Conservation (phyloP, 129 eudicot genomes). For the Escallonia herrerae region DNA sequence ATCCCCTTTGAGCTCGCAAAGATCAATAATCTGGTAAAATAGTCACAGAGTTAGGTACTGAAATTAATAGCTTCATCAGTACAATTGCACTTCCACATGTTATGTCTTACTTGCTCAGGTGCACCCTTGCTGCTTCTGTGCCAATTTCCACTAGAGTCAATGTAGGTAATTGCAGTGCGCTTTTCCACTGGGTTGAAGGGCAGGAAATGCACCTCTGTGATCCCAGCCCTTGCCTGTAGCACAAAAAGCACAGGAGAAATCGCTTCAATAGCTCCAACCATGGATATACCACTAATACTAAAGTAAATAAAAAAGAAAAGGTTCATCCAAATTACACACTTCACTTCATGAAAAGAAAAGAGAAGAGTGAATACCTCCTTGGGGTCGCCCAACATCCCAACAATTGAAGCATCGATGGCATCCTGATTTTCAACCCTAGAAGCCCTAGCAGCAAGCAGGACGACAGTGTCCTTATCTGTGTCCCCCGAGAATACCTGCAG, state of each 20-base stretch:
- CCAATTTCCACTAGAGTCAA: conserved; percentile 62
- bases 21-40: conserved; percentile 61
- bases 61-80: background rate
- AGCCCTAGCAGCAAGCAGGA: conserved; percentile 75
- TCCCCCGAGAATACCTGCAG: conserved; percentile 43
- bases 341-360: background rate
- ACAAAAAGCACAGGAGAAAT: too few relatives aligned
- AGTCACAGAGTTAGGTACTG: background rate
- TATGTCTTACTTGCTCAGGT: conserved; percentile 71
- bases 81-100: too few relatives aligned
- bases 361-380: conserved; percentile 43
- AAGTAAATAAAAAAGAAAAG: background rate
- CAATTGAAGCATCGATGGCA: conserved; percentile 90
- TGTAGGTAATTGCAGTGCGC: conserved; percentile 90
- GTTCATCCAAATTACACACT: background rate
- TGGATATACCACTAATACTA: too few relatives aligned
- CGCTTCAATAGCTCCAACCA: too few relatives aligned
- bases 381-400: conserved; percentile 63
- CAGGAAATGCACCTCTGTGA: conserved; percentile 80
- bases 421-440: conserved; percentile 90
- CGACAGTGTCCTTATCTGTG: conserved; percentile 44
- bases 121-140: conserved; percentile 92
- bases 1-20: conserved; percentile 65
- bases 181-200: conserved; percentile 93
- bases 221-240: conserved; percentile 68